Percentiles rank a stretch among this genome's conserved stretches.
phyloP scores from a whole-genome alignment of 768 basidiomycete genomes.

The Scleroderma citrinum region DNA sequence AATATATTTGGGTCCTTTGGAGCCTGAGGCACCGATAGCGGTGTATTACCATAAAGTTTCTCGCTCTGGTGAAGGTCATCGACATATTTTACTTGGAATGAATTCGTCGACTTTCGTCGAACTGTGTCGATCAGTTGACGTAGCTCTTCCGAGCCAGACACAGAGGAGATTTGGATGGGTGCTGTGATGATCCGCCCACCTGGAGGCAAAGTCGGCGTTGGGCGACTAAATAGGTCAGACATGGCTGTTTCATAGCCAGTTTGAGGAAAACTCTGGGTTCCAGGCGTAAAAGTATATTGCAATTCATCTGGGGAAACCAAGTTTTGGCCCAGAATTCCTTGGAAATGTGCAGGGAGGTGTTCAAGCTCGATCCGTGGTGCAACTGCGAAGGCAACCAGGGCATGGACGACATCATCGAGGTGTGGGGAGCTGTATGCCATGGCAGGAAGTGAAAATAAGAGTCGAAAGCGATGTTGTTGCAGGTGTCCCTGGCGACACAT shows the following conservation, averaged over 20 bases:
- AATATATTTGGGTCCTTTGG: not conserved
- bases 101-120: not conserved
- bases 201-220: too few relatives aligned
- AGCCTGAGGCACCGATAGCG: not conserved
- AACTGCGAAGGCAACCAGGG: not conserved
- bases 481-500: conserved; percentile 12
- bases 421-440: not conserved
- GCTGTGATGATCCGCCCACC: too few relatives aligned
- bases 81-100: conserved; percentile 6
- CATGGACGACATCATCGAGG: not conserved
- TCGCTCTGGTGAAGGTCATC: conserved; percentile 6
- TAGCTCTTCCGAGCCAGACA: not conserved
- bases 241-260: not conserved
- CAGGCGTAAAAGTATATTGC: not conserved
- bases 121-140: not conserved
- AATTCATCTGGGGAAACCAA: too few relatives aligned
- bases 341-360: too few relatives aligned
- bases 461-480: conserved; percentile 9
- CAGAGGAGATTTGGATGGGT: too few relatives aligned
- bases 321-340: too few relatives aligned
- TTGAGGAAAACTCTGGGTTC: not conserved
- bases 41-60: not conserved
- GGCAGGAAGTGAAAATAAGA: conserved; percentile 30
- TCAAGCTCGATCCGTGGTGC: too few relatives aligned
- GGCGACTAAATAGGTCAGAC: too few relatives aligned